Conservation (phyloP, 345 rosid genomes). For the Passiflora organensis region DNA sequence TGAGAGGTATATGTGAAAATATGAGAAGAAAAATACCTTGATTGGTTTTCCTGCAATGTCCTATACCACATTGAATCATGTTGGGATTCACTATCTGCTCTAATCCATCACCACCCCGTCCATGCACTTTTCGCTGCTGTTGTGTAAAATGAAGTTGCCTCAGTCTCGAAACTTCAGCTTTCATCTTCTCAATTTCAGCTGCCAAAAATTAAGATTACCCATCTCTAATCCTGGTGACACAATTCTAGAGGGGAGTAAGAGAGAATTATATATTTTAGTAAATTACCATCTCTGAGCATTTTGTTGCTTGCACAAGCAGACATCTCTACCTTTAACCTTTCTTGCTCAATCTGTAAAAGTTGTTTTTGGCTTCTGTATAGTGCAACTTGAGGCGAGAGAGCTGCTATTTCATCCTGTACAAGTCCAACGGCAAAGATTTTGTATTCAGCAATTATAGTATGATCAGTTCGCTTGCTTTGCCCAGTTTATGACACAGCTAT, state of each 20-base stretch:
- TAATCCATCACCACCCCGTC: neutral
- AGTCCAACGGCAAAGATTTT: neutral
- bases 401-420: slow-evolving; percentile 12
- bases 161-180: slow-evolving; percentile 19
- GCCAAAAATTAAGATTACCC: neutral
- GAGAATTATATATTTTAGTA: neutral
- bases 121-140: slow-evolving; percentile 8
- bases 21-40: too few species aligned
- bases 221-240: neutral
- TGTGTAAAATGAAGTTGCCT: slow-evolving; percentile 12
- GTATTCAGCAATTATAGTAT: neutral
- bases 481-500: too few species aligned
- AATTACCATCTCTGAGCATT: slow-evolving; percentile 12
- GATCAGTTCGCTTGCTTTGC: too few species aligned
- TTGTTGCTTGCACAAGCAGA: neutral
- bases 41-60: neutral
- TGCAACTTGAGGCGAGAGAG: slow-evolving; percentile 23
- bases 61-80: neutral
- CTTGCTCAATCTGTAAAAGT: slow-evolving; percentile 15
- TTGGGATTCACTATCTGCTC: slow-evolving; percentile 9
- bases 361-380: neutral
- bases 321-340: slow-evolving; percentile 3
- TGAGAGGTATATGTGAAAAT: too few species aligned
- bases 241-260: neutral
- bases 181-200: slow-evolving; percentile 24